phyloP scores from a whole-genome alignment of 2,329 filamentous ascomycete genomes.

The Pyricularia sp. region DNA sequence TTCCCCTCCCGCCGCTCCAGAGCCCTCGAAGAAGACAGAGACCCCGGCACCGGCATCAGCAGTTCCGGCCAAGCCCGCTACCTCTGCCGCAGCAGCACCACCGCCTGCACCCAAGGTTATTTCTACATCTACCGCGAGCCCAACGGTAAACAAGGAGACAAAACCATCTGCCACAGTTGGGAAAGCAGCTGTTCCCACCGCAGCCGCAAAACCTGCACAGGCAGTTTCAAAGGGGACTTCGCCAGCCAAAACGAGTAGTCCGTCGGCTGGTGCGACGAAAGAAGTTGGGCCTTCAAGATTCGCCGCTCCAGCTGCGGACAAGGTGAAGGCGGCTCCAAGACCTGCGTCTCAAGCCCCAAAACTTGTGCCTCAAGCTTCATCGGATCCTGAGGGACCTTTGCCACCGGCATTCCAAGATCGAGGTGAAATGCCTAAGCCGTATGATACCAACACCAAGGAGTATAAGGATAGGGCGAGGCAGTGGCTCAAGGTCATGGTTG shows the following conservation, averaged over 20 bases:
- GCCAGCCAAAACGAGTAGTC: background rate
- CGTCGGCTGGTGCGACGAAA: background rate
- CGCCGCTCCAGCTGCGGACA: background rate
- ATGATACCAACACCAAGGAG: background rate
- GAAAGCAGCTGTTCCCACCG: background rate
- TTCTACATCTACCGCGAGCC: background rate
- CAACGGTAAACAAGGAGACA: background rate
- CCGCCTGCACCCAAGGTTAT: background rate
- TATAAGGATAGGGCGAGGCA: background rate
- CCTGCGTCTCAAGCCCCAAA: background rate
- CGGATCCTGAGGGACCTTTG: background rate
- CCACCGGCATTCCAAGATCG: background rate
- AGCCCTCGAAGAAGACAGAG: background rate
- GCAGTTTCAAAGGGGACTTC: background rate
- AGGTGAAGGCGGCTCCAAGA: background rate
- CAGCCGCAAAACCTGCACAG: too few relatives aligned
- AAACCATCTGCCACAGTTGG: background rate
- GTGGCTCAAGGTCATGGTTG: constrained; percentile 1
- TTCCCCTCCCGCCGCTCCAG: background rate
- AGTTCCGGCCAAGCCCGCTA: background rate
- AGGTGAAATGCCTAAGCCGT: background rate
- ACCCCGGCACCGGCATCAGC: background rate
- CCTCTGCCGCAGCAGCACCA: background rate
- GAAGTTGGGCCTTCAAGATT: background rate
- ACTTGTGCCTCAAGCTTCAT: too few relatives aligned